Evolutionary conservation across 257 asterid genomes (phyloP).

Genomic region (Petunia axillaris): DNA sequence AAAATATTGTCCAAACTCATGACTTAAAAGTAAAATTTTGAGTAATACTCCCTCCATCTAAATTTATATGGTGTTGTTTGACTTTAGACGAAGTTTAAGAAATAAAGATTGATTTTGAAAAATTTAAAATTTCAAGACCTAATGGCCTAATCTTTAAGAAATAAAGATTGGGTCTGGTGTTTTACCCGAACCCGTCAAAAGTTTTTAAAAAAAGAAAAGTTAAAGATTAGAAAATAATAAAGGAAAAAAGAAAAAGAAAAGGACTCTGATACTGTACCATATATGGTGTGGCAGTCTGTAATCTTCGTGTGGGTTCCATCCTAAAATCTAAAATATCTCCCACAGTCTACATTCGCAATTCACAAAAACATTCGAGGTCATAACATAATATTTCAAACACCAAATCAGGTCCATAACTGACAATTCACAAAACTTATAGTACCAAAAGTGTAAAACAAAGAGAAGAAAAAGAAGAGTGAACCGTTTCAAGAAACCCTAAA

Average conservation of each 20-base stretch:
- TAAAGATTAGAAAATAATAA: background rate
- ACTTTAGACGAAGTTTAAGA: no score
- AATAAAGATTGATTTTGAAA: no score
- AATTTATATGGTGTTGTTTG: no score
- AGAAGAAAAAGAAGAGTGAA: background rate
- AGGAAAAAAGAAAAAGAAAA: background rate
- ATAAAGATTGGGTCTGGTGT: background rate
- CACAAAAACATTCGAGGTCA: background rate
- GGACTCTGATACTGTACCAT: background rate
- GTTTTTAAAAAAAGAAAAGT: background rate
- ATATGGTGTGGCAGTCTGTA: conserved; percentile 20
- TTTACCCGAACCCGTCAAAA: conserved; percentile 21
- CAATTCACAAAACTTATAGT: background rate
- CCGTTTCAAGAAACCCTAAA: conserved; percentile 5
- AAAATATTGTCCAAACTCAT: no score
- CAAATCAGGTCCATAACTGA: background rate
- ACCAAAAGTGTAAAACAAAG: background rate
- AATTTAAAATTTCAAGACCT: no score
- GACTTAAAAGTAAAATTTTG: no score
- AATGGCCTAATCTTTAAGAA: no score
- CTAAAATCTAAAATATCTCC: background rate
- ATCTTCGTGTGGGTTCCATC: conserved; percentile 17
- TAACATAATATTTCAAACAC: background rate
- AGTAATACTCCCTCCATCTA: no score
- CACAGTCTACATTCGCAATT: background rate